Evolutionary conservation across 108 stramenopile genomes (phyloP), one percentile per base, ranked within the genome.

Genomic region (Bacterosira constricta): DNA sequence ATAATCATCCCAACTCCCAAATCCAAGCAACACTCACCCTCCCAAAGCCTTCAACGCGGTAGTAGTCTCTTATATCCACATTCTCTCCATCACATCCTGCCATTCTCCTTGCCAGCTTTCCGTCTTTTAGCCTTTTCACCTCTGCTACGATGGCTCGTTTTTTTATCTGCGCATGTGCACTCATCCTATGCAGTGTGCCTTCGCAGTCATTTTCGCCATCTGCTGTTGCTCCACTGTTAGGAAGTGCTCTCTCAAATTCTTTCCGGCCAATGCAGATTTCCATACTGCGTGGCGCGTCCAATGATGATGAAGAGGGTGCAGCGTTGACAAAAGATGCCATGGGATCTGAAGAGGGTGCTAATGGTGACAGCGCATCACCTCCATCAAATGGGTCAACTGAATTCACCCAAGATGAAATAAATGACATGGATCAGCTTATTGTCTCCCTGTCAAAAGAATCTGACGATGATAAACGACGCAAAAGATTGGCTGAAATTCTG

Each of bases 381-480:
- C 25, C 39, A 29, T n/a, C n/a, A n/a, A n/a, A n/a, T n/a, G n/a
- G n/a, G n/a, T n/a, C n/a, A n/a, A 23, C 32, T 10, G 53, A 70
- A 26, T 86, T 66, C 63, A 58, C 85, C 34, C 38, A 50, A 32
- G 61, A n/a, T 46, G 86, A 88, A 70, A 60, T 83, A 25, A n/a
- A 75, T 51, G 85, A 87, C 44, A 91, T 91, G 90, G 74, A 86
- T 57, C 51, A 83, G 10, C 54, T 89, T 56, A 86, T 91, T 54
- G 52, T 85, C 0, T 77, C 81, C 0, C 56, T 92, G 54, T 86
- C 86, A 2, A 39, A 61, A 29, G 85, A 85, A 66, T 64, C 85
- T 18, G 79, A 84, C 37, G 91, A 92, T 61, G 68, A 83, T 4
- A 63, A 51, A 45, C 83, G 91, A 44, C 64, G 91, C 30, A 38